These are phyloP conservation scores for Breynia disticha DNA, from an alignment of 441 rosid genomes.

Conservation along the genomic window DNA sequence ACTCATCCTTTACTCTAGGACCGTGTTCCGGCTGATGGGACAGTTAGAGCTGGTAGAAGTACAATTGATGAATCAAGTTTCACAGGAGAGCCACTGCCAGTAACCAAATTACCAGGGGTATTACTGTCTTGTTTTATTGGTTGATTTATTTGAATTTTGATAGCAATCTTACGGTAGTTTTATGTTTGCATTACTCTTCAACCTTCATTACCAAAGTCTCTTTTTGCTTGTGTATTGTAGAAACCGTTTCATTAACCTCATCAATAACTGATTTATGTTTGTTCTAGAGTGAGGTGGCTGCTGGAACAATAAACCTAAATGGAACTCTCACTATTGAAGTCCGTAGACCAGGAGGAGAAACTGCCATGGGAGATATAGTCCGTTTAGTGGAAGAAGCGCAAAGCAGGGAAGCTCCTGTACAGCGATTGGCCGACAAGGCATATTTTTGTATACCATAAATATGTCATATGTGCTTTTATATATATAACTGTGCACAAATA, in stretches of 20 bases:
- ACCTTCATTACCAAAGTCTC: background rate
- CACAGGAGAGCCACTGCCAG: constrained; percentile 97
- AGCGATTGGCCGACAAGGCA: constrained; percentile 93
- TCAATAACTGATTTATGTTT: constrained; percentile 18
- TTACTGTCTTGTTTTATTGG: constrained; percentile 16
- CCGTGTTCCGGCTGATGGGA: constrained; percentile 90
- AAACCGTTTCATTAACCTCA: constrained; percentile 12
- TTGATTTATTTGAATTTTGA: background rate
- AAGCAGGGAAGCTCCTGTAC: constrained; percentile 89
- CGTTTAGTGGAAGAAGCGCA: constrained; percentile 97
- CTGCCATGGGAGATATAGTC: constrained; percentile 83
- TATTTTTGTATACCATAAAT: constrained; percentile 3
- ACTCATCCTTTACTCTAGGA: constrained; percentile 38
- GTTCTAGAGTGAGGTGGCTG: constrained; percentile 83
- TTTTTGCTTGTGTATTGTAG: constrained; percentile 4
- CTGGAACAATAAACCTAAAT: constrained; percentile 90
- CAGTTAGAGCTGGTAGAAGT: constrained; percentile 91
- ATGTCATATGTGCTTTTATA: background rate
- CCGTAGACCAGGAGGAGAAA: constrained; percentile 90
- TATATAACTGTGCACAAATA: too few species aligned
- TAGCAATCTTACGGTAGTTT: constrained; percentile 1
- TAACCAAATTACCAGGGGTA: constrained; percentile 88
- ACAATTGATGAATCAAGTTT: constrained; percentile 89
- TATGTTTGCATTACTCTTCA: constrained; percentile 2
- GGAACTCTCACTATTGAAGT: constrained; percentile 91